phyloP scores from a whole-genome alignment of 2,329 filamentous ascomycete genomes.

The Colletotrichum sp. region DNA sequence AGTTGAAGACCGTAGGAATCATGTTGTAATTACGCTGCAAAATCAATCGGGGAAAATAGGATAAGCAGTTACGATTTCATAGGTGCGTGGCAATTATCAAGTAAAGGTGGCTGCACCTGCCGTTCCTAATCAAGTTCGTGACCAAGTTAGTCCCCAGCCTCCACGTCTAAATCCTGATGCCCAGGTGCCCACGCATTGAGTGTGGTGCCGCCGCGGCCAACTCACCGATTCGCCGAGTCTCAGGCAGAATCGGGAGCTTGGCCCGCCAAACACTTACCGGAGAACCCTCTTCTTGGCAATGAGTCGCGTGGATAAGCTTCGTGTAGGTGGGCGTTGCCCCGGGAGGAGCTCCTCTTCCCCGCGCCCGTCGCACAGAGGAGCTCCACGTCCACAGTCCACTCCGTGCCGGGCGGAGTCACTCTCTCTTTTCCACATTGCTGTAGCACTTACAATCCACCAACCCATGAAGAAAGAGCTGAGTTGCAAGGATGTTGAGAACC shows the following conservation, averaged over 20 bases:
- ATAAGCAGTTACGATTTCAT: accelerated
- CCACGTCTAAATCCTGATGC: not conserved
- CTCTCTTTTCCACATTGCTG: not conserved
- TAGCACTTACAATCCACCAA: not conserved
- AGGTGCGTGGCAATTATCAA: not conserved
- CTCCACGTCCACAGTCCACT: slow-evolving; percentile 6
- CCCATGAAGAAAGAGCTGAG: not conserved
- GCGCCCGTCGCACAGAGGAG: not conserved
- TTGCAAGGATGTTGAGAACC: not conserved
- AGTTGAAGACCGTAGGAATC: not conserved
- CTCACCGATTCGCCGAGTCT: not conserved
- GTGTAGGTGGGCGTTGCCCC: not conserved
- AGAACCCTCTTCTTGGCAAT: not conserved
- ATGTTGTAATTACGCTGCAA: not conserved
- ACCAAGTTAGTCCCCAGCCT: not conserved
- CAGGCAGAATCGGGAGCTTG: not conserved
- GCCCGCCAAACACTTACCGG: not conserved
- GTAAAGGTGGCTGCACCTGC: not conserved
- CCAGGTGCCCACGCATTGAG: not conserved
- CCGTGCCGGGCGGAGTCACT: not conserved
- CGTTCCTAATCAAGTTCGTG: not conserved
- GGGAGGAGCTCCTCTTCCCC: not conserved
- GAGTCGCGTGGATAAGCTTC: not conserved
- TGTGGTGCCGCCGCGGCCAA: not conserved
- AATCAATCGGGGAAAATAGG: not conserved